These are phyloP conservation scores for Thelonectria blattea DNA, from an alignment of 2,329 filamentous ascomycete genomes.

Conservation along the genomic window DNA sequence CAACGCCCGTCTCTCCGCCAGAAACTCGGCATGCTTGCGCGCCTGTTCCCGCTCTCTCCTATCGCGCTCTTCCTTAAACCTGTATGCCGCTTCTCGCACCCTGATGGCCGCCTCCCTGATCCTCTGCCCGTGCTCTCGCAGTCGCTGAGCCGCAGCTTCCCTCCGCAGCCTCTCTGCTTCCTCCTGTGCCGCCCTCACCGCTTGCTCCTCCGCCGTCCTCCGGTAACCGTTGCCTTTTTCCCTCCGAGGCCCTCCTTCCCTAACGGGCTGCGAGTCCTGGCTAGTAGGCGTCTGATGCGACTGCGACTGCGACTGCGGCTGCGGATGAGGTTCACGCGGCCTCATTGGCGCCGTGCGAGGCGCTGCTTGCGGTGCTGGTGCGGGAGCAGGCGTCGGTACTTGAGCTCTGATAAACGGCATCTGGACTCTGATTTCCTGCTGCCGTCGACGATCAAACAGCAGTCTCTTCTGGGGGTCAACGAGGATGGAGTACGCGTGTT, in stretches of 20 bases:
- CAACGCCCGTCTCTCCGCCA: not conserved
- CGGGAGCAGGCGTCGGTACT: not conserved
- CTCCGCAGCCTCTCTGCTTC: constrained; percentile 7
- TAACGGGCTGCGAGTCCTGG: not conserved
- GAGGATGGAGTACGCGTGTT: constrained; percentile 10
- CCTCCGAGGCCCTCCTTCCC: not conserved
- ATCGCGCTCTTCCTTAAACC: constrained; percentile 6
- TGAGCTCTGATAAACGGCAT: not conserved
- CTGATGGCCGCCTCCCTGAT: constrained; percentile 8
- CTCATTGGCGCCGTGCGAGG: not conserved
- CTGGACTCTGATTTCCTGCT: not conserved
- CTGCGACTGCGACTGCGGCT: not conserved
- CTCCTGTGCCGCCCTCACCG: not conserved
- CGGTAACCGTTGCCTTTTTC: not conserved
- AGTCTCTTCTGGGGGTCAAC: constrained; percentile 5
- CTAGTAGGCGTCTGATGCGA: not conserved
- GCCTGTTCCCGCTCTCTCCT: not conserved
- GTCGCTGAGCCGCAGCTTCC: not conserved
- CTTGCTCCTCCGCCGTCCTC: not conserved
- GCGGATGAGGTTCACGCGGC: too few relatives aligned
- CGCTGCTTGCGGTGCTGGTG: not conserved
- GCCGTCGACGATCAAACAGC: constrained; percentile 3
- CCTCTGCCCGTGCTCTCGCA: constrained; percentile 5
- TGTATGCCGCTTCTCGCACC: constrained; percentile 7
- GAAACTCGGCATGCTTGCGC: not conserved